Percentiles rank a stretch among this genome's conserved stretches.
Evolutionary conservation across 192 early-diverging fungal species (phyloP).

Genomic region (Podochytrium sp.): DNA sequence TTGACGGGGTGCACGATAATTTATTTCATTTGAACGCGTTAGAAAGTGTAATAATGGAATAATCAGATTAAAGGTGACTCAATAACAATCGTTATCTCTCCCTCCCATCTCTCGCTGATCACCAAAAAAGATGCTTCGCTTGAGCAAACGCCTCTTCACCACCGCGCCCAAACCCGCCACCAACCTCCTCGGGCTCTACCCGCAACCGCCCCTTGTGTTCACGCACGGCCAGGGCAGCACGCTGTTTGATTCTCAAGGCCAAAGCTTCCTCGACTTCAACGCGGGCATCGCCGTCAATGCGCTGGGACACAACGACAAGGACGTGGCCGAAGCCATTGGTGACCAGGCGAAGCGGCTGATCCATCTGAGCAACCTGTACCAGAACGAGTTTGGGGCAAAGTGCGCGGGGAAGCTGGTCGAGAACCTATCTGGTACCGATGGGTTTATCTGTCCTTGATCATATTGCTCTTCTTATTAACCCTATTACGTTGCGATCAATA

Average conservation of each 20-base stretch:
- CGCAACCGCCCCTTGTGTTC: conserved; percentile 54
- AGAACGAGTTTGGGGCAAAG: conserved; percentile 83
- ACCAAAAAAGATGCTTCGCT: too few relatives aligned
- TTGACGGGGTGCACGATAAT: too few relatives aligned
- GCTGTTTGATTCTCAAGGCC: conserved; percentile 76
- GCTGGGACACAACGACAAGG: conserved; percentile 84
- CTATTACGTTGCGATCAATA: too few relatives aligned
- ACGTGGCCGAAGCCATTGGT: conserved; percentile 69
- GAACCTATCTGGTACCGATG: conserved; percentile 52
- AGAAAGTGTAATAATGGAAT: too few relatives aligned
- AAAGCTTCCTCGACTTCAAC: conserved; percentile 87
- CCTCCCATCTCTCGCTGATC: too few relatives aligned
- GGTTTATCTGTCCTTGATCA: background rate
- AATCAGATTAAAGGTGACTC: too few relatives aligned
- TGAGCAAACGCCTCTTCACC: too few relatives aligned
- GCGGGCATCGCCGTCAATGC: conserved; percentile 96
- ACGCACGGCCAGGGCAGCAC: conserved; percentile 81
- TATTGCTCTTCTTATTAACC: too few relatives aligned
- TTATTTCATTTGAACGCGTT: too few relatives aligned
- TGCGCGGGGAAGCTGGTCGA: conserved; percentile 79
- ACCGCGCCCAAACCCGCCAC: too few relatives aligned
- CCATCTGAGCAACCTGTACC: conserved; percentile 91
- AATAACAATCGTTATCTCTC: too few relatives aligned
- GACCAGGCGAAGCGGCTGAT: conserved; percentile 86
- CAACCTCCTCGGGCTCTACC: conserved; percentile 50